Percentiles rank a stretch among this genome's conserved stretches.
Evolutionary conservation across 192 early-diverging fungal genomes (phyloP).

Genomic region (Coemansia sp.): DNA sequence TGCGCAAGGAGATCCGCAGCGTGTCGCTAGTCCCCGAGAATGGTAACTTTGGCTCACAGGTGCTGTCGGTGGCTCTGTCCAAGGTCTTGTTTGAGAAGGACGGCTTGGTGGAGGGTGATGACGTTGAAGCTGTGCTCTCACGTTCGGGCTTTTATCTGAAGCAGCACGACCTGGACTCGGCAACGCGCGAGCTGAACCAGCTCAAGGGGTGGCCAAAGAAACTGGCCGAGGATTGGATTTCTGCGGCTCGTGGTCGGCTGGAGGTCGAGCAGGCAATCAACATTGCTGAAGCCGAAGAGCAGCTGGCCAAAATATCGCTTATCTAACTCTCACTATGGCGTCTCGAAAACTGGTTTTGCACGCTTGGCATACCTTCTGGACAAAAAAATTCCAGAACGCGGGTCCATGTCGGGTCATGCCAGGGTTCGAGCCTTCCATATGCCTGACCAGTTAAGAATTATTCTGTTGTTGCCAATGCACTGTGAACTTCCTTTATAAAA

Average conservation of each 20-base stretch:
- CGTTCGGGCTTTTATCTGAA: conserved; percentile 73
- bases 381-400: no score
- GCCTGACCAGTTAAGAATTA: no score
- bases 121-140: conserved; percentile 82
- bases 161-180: conserved; percentile 79
- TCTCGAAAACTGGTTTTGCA: no score
- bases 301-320: conserved; percentile 45
- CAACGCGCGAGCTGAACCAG: conserved; percentile 90
- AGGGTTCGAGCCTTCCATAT: no score
- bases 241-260: conserved; percentile 74
- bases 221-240: conserved; percentile 87
- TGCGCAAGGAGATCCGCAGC: conserved; percentile 68
- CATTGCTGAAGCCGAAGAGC: conserved; percentile 59
- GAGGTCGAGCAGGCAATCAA: conserved; percentile 86
- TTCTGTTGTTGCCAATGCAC: no score
- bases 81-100: conserved; percentile 80
- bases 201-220: conserved; percentile 86
- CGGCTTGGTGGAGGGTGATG: conserved; percentile 80
- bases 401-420: no score
- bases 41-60: conserved; percentile 83
- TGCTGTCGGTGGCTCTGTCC: conserved; percentile 68
- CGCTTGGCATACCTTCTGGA: no score
- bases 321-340: conserved; percentile 8
- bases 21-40: conserved; percentile 84
- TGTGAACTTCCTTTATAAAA: no score